phyloP scores from a whole-genome alignment of 768 basidiomycete genomes.

The Lentinula sp. region DNA sequence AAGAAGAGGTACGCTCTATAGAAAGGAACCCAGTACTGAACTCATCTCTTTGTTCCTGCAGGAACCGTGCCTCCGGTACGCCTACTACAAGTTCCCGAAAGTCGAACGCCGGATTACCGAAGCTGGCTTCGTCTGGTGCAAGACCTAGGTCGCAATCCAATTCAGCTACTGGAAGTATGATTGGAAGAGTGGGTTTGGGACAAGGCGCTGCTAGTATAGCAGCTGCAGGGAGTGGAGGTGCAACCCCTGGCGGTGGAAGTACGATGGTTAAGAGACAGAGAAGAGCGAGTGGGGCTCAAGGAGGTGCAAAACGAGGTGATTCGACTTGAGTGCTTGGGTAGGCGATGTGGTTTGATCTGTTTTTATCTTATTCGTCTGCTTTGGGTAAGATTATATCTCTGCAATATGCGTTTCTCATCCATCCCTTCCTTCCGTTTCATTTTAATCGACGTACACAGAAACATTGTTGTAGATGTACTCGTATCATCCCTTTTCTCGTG shows the following conservation, averaged over 20 bases:
- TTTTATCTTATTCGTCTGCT: constrained; percentile 10
- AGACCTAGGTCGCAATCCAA: constrained; percentile 72
- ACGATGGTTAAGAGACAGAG: constrained; percentile 73
- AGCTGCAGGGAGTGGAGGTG: constrained; percentile 23
- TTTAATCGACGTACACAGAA: constrained; percentile 12
- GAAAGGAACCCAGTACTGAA: background rate
- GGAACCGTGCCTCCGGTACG: constrained; percentile 78
- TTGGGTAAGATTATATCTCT: constrained; percentile 7
- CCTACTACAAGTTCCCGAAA: constrained; percentile 65
- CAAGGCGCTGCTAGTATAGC: constrained; percentile 18
- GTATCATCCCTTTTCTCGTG: constrained; percentile 15
- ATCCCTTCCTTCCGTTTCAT: constrained; percentile 8
- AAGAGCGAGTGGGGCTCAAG: constrained; percentile 52
- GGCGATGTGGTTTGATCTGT: constrained; percentile 1
- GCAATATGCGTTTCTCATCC: constrained; percentile 4
- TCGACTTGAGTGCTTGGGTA: background rate
- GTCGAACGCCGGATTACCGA: constrained; percentile 52
- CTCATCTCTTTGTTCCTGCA: constrained; percentile 19
- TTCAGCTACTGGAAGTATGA: constrained; percentile 32
- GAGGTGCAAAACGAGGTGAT: constrained; percentile 21
- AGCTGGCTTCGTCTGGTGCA: constrained; percentile 68
- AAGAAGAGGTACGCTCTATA: constrained; percentile 72
- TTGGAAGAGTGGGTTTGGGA: constrained; percentile 11
- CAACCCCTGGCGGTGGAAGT: constrained; percentile 24
- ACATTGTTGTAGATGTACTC: constrained; percentile 31